Evolutionary conservation across 2,329 filamentous ascomycete species (phyloP), one percentile per base, ranked within the genome.

Genomic region (Aspergillaceae sp.): DNA sequence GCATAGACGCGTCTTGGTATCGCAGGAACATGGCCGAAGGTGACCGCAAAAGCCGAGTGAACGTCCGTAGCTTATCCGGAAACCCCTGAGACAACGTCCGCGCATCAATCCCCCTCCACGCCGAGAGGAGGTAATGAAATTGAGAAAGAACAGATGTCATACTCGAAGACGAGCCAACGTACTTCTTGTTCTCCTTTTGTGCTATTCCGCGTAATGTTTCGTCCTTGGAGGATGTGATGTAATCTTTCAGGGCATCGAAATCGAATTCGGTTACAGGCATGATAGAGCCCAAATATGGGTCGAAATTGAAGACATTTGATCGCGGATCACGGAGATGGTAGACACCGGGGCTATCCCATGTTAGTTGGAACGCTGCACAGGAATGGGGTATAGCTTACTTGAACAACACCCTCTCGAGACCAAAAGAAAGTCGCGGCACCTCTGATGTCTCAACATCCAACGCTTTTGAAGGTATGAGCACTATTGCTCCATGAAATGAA

Each of bases 251-350:
- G 3, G 88, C 83, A 48, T 86, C 78, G 65, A 94, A 98, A 60
- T 98, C 87, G 60, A 98, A 98, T 60, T 98, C 87, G 2, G 79
- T 74, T 10, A 92, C 83, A 2, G 92, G 90, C 88, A 97, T 97
- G 57, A 98, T 94, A 44, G 82, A 82, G 49, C 89, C 81, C 19
- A 98, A 76, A 60, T 96, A 96, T 0, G 94, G 92, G 61, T 98
- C 91, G 58, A 98, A 98, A 64, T 98, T 98, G 75, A 82, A 98
- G 5, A 97, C 88, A 11, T 82, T 78, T 35, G 91, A 89, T 48
- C 87, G 80, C 27, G 84, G 82, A 63, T 98, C 92, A 66, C 94
- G 90, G 43, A 98, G 77, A 43, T 87, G 83, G 64, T 96, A 95
- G 34, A 96, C 87, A 26, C 92, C 90, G 2, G 84, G 84, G 59